Evolutionary conservation across 192 early-diverging fungal genomes (phyloP), one percentile per base, ranked within the genome.

Genomic region (Coemansia sp.): DNA sequence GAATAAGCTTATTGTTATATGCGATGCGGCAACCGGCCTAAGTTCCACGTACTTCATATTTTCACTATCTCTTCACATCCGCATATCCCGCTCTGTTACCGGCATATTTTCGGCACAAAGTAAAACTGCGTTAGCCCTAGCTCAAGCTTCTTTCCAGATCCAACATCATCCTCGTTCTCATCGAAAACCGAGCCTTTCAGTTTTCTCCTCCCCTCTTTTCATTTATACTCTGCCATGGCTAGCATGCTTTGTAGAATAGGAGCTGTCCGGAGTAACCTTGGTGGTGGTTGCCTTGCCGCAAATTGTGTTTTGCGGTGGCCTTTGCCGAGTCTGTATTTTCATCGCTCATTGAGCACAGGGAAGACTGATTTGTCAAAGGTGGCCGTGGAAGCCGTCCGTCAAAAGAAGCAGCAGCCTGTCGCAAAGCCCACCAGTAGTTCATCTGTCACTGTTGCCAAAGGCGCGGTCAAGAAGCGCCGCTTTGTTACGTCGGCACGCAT

Each of bases 11-110:
- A 38, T 45, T 62, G 60, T 61, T 68, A 34, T 58, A 44, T 60
- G 72, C 65, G 62, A 73, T 73, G 72, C 65, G 67, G 41, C 72
- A 68, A 60, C 72, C 72, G 44, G 72, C 72, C 48, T 73, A 67
- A 33, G n/a, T 57, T 26, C 24, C 51, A 53, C 51, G 24, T 26
- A 7, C 24, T 11, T 15, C 11, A 23, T 53, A 53, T 26, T 26
- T 53, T 21, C 51, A 53, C 51, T 14, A 10, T 53, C 10, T 26
- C 5, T 30, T 30, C 30, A 30, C 30, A 53, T 10, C 23, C 51
- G 2, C 24, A 46, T 14, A 9, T 3, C 24, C 15, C 11, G 23
- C 41, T 21, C 60, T 18, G 24, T 6, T 26, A 30, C 41, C 23
- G 11, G 43, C 44, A 11, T 26, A 53, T 23, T 53, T 21, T 21